Conservation (phyloP, 192 early-diverging fungal genomes). For the Phlyctochytrium arcticum region DNA sequence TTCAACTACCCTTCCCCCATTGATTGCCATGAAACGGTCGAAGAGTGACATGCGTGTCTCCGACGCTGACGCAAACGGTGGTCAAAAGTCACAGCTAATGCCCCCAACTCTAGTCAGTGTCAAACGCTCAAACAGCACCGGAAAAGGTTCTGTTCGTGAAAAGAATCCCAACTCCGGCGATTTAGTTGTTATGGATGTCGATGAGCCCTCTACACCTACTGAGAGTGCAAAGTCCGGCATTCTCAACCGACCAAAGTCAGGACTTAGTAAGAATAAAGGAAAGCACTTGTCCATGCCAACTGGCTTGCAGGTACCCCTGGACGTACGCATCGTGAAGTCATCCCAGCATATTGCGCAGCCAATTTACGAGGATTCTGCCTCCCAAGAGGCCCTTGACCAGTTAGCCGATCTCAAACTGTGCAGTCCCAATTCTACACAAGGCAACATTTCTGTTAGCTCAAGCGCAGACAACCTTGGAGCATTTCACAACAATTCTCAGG, state of each 20-base stretch:
- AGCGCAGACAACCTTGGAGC: conserved; percentile 5
- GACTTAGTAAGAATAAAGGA: conserved; percentile 1
- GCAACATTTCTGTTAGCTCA: not conserved
- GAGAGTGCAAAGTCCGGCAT: not conserved
- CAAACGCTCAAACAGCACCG: not conserved
- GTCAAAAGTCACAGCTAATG: no score
- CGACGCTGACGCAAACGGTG: no score
- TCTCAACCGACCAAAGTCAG: not conserved
- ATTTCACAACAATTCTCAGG: no score
- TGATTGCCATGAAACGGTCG: not conserved
- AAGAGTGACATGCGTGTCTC: not conserved
- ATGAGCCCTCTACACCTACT: not conserved
- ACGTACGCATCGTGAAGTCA: conserved; percentile 7
- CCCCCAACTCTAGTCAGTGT: not conserved
- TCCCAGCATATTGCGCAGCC: conserved; percentile 1
- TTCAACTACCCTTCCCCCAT: not conserved
- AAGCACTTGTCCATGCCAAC: conserved; percentile 12
- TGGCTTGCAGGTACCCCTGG: not conserved
- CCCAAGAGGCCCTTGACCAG: conserved; percentile 18
- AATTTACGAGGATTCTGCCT: conserved; percentile 15
- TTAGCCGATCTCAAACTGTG: conserved; percentile 17
- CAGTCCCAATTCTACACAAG: not conserved
- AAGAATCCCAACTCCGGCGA: not conserved
- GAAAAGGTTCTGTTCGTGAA: not conserved
- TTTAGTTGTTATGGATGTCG: not conserved